phyloP scores from a whole-genome alignment of 495 filamentous ascomycete species.

The Podospora pseudocomata region DNA sequence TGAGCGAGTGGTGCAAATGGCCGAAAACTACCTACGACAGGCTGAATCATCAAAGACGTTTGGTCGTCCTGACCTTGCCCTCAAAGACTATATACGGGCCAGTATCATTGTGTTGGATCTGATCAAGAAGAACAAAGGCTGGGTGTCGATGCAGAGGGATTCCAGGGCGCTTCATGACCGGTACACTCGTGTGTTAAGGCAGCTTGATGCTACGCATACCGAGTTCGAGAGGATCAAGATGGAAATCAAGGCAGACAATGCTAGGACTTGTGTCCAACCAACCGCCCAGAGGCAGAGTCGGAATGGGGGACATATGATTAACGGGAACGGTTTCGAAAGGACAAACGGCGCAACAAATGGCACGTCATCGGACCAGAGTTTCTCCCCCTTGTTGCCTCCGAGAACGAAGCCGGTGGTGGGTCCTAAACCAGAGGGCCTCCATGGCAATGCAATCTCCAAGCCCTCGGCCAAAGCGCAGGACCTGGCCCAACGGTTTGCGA shows the following conservation, averaged over 20 bases:
- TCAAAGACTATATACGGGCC: conserved; percentile 72
- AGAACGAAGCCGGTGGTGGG: conserved; percentile 50
- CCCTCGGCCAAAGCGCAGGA: conserved; percentile 34
- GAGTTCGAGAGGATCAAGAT: conserved; percentile 60
- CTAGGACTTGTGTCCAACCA: conserved; percentile 48
- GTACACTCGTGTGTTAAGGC: conserved; percentile 48
- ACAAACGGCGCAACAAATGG: conserved; percentile 17
- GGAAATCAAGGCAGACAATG: conserved; percentile 66
- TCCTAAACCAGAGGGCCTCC: conserved; percentile 61
- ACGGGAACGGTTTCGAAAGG: not conserved
- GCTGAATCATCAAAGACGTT: conserved; percentile 53
- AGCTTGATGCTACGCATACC: conserved; percentile 29
- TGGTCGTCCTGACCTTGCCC: conserved; percentile 46
- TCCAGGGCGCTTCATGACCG: conserved; percentile 24
- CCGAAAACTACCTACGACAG: conserved; percentile 48
- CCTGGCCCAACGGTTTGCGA: conserved; percentile 57
- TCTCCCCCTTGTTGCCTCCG: conserved; percentile 14
- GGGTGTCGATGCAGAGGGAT: conserved; percentile 26
- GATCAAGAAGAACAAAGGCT: conserved; percentile 45
- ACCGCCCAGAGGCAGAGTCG: conserved; percentile 11
- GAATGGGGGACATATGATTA: not conserved
- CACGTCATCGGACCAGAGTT: not conserved
- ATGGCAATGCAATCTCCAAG: conserved; percentile 47
- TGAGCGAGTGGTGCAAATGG: conserved; percentile 47
- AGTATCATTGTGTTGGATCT: conserved; percentile 70